Evolutionary conservation across 257 asterid species (phyloP).

Genomic region (Nicotiana knightiana): DNA sequence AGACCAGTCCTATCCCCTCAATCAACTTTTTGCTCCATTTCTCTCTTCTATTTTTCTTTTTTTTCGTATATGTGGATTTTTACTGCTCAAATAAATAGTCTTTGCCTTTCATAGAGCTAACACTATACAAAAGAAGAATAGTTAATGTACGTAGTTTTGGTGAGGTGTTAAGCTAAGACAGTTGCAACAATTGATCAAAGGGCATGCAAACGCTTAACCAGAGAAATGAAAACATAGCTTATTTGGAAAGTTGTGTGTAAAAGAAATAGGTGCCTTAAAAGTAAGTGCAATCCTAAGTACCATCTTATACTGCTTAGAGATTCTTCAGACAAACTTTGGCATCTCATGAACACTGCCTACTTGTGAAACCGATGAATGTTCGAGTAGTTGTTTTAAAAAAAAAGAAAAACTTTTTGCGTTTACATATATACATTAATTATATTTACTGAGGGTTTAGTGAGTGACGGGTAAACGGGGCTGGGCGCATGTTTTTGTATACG

Average conservation of each 20-base stretch:
- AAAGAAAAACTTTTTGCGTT: no score
- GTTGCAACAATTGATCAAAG: no score
- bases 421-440: no score
- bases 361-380: neutral
- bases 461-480: no score
- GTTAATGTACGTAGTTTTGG: neutral
- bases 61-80: neutral
- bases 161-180: neutral
- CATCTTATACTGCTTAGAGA: neutral
- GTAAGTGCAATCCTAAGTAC: neutral
- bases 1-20: neutral
- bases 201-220: neutral
- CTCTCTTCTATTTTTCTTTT: fast-evolving
- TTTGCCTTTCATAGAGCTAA: neutral
- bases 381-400: no score
- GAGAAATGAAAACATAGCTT: neutral
- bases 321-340: neutral
- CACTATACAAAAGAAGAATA: no score
- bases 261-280: neutral
- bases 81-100: neutral
- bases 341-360: neutral
- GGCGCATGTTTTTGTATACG: no score
- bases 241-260: neutral
- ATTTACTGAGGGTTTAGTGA: no score
- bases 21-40: neutral